Evolutionary conservation across 2,329 filamentous ascomycete genomes (phyloP).

Genomic region (Neonectria neomacrospora): DNA sequence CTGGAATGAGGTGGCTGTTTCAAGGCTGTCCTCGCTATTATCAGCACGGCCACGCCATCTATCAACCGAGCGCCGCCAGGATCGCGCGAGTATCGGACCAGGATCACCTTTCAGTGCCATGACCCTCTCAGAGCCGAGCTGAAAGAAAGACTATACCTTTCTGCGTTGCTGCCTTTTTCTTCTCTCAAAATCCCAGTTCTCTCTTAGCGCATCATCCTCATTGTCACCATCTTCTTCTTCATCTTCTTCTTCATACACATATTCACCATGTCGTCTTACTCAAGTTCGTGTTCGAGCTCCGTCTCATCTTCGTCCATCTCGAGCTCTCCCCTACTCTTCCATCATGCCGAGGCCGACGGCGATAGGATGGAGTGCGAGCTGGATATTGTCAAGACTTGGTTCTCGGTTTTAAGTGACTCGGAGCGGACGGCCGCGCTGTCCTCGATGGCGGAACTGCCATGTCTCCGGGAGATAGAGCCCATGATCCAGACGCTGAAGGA

Average conservation of each 20-base stretch:
- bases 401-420: slow-evolving; percentile 38
- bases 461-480: slow-evolving; percentile 42
- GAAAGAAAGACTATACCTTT: slow-evolving; percentile 5
- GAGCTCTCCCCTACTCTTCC: slow-evolving; percentile 38
- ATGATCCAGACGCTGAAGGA: slow-evolving; percentile 43
- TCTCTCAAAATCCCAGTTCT: slow-evolving; percentile 13
- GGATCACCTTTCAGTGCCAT: slow-evolving; percentile 27
- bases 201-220: slow-evolving; percentile 10
- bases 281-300: slow-evolving; percentile 35
- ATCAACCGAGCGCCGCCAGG: slow-evolving; percentile 35
- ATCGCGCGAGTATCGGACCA: slow-evolving; percentile 29
- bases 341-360: slow-evolving; percentile 25
- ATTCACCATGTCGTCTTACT: slow-evolving; percentile 37
- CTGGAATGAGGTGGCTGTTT: slow-evolving; percentile 42
- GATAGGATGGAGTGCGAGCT: slow-evolving; percentile 37
- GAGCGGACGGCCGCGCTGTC: slow-evolving; percentile 36
- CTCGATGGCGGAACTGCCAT: slow-evolving; percentile 41
- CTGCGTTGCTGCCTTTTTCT: slow-evolving; percentile 13
- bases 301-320: slow-evolving; percentile 34
- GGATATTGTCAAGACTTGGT: slow-evolving; percentile 42
- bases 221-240: slow-evolving; percentile 4
- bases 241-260: not conserved
- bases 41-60: slow-evolving; percentile 42
- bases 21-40: slow-evolving; percentile 33
- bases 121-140: slow-evolving; percentile 24